Base-by-base conservation (phyloP, 129 eudicot genomes). In the Scalesia atractyloides region DNA sequence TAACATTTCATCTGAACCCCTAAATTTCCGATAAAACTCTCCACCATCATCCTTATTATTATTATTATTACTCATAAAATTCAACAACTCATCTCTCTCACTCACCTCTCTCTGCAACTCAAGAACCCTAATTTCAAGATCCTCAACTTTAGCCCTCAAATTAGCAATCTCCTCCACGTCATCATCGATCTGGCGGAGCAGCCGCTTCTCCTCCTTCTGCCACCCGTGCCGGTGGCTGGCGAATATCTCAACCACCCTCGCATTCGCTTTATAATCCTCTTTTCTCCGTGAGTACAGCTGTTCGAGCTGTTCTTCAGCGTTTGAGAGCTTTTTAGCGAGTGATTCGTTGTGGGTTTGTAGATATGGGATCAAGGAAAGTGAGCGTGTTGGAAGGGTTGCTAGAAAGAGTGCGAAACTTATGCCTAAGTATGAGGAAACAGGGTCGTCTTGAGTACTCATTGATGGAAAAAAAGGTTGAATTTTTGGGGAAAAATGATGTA, bases 211-310 rank as follows among this genome's bases (percentile, higher is more conserved):
- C 39, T 94, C 97, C 68, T 86, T 89, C 87, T 83, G 96, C 99
- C 99, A 94, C 0, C 93, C 82, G 56, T 94, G 89, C 48, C 97
- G 84, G 75, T 94, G 99, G 68, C 93, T 84, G 5, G 99, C 97
- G 62, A 90, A 94, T 75, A 94, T 94, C 84, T 94, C 99, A 36
- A 94, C 99, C 1, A 94, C 99, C 16, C 97, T 85, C 7, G 99
- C 99, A 66, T 94, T 94, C 0, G 99, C 99, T 69, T 94, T 94
- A 0, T 93, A 86, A 76, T 94, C 99, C 76, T 94, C 99, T 75
- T 88, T 88, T 63, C 99, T 80, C 1, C 99, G 44, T 0, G 89
- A 84, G 15, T 74, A 82, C 0, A 94, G 82, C 85, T 84, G 86
- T n/a, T 79, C 81, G 2, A 94, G 85, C 88, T 94, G 88, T 46